Percentiles rank a stretch among this genome's conserved stretches.
Conservation (phyloP, 1,284 basidiomycete genomes). For the Leccinum subrobustum region DNA sequence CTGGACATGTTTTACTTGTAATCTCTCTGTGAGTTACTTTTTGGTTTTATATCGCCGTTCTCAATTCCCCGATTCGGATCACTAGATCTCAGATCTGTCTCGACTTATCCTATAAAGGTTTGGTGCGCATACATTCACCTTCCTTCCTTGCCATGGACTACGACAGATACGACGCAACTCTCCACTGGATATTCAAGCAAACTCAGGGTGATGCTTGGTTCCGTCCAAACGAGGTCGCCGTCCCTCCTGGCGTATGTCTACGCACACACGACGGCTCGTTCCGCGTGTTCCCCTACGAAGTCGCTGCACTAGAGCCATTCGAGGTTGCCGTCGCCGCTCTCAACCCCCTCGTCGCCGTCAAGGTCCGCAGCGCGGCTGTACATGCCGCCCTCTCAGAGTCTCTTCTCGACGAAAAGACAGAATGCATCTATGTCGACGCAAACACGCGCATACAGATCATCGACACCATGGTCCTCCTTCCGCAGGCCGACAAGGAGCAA, state of each 20-base stretch:
- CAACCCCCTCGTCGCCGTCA: conserved; percentile 78
- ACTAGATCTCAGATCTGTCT: conserved; percentile 18
- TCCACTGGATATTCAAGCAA: conserved; percentile 42
- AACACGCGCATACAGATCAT: conserved; percentile 73
- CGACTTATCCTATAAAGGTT: background rate
- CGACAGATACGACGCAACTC: conserved; percentile 37
- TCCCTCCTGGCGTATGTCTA: conserved; percentile 61
- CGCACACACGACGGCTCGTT: conserved; percentile 63
- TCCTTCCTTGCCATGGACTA: conserved; percentile 31
- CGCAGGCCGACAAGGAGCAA: conserved; percentile 79
- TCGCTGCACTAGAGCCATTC: conserved; percentile 64
- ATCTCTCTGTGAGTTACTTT: background rate
- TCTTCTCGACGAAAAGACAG: conserved; percentile 43
- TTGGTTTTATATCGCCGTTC: conserved; percentile 13
- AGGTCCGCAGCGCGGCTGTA: conserved; percentile 74
- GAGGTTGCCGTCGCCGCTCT: conserved; percentile 70
- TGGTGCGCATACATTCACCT: background rate
- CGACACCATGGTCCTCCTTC: conserved; percentile 66
- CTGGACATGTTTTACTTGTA: conserved; percentile 19
- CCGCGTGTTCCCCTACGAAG: conserved; percentile 73
- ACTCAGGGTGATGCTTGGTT: conserved; percentile 62
- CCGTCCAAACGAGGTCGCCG: conserved; percentile 48
- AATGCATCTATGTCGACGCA: conserved; percentile 59
- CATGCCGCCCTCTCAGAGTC: conserved; percentile 71
- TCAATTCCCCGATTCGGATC: conserved; percentile 10